These are phyloP conservation scores for Schoenoplectus triqueter DNA, from an alignment of 202 grass and related monocot species.

Conservation along the genomic window DNA sequence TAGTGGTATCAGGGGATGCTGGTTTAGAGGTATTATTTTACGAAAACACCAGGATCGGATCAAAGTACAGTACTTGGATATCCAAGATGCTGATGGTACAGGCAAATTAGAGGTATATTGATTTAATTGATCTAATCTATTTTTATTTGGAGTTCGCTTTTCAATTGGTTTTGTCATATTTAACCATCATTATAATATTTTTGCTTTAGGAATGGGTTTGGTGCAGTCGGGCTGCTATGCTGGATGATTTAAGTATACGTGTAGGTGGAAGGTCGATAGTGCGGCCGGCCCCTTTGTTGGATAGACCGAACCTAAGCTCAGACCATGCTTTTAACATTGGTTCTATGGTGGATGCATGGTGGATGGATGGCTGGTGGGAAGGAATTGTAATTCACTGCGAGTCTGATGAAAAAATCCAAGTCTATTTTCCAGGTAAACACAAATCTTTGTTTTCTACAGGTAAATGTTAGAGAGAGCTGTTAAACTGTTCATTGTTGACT, in stretches of 20 bases:
- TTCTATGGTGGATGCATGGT: slow-evolving; percentile 77
- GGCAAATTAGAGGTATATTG: slow-evolving; percentile 73
- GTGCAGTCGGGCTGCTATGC: slow-evolving; percentile 53
- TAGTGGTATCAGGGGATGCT: slow-evolving; percentile 93
- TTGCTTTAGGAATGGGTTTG: slow-evolving; percentile 79
- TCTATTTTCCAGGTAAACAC: slow-evolving; percentile 88
- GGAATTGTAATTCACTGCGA: slow-evolving; percentile 61
- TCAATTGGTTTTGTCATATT: background rate
- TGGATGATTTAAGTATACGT: slow-evolving; percentile 63
- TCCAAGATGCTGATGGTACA: slow-evolving; percentile 74
- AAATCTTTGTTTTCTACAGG: background rate
- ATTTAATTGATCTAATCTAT: background rate
- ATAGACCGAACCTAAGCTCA: background rate
- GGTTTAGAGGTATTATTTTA: slow-evolving; percentile 85
- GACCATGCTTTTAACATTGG: slow-evolving; percentile 49
- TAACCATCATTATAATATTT: slow-evolving; percentile 4
- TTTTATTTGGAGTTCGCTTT: background rate
- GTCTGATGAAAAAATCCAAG: slow-evolving; percentile 48
- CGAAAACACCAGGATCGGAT: slow-evolving; percentile 70
- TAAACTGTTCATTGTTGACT: background rate
- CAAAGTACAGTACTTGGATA: slow-evolving; percentile 78
- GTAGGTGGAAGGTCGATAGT: slow-evolving; percentile 60
- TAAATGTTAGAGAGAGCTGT: background rate
- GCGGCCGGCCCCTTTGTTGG: slow-evolving; percentile 47
- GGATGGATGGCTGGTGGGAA: slow-evolving; percentile 97